Base-by-base conservation (phyloP, 1,139 yeast species). In the Yamadazyma siamensis region DNA sequence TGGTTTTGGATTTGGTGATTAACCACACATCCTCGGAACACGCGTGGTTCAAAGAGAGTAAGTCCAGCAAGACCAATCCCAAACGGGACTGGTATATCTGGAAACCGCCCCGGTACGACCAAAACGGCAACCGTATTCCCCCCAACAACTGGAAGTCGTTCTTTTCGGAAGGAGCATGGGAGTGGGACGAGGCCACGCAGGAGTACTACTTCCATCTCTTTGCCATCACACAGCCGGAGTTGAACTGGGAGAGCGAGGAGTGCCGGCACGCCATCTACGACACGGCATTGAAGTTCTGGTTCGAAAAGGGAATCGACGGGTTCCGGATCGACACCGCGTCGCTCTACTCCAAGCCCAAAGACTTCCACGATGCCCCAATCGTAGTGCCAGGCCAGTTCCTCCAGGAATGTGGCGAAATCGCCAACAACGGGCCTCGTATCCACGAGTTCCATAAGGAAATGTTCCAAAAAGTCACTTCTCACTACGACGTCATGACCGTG, bases 21-120 rank as follows among this genome's bases (percentile, higher is more conserved):
- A 76, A 76, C 54, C 82, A 76, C 46, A 71, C 80, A 18, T 74
- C 80, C 2, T 53, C 62, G 30, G 70, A 73, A 44, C 81, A 76
- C 44, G 60, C 50, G 19, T 76, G 81, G 81, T 76, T 75, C 52
- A 59, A 71, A 49, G 79, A 75, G 47, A 69, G 78, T 3, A 55
- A 75, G 36, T 59, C 72, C 10, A 67, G 76, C 6, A 65, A 59
- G 46, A 56, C 59, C 28, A 74, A 67, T 48, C 71, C 79, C 13
- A 75, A 76, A 55, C 61, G 81, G 48, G 77, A 75, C 50, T 76
- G 81, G 81, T 76, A 74, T 52, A 62, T 73, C 43, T 75, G 80
- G 81, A 65, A 61, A 38, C 65, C 68, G 23, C 66, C 78, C 14
- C 59, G 51, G 36, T 65, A 59, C 46, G 77, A 69, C 40, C 59